A percentile compares a stretch with the other conserved stretches of the same genome.
phyloP scores from a whole-genome alignment of 1,139 yeast species.

The Debaryomyces psychrophilus region DNA sequence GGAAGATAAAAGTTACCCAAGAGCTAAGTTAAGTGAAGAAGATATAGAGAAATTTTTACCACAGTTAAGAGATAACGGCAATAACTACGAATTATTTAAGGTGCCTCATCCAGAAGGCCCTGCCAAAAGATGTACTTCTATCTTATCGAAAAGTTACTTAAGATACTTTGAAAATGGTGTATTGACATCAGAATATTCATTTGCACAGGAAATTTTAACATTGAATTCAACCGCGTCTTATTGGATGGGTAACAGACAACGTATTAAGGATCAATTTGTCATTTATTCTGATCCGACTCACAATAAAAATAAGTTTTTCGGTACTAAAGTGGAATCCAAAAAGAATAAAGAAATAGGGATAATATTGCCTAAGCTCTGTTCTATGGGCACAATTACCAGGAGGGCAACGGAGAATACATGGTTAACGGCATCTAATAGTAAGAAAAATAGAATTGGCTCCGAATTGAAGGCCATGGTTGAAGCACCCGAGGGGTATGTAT shows the following conservation, averaged over 20 bases:
- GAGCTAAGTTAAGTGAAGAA: conserved; percentile 38
- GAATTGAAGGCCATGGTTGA: conserved; percentile 84
- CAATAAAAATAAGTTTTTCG: conserved; percentile 30
- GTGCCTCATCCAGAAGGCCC: conserved; percentile 95
- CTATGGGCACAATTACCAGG: conserved; percentile 97
- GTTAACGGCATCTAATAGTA: conserved; percentile 96
- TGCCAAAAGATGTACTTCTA: conserved; percentile 68
- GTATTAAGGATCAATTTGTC: conserved; percentile 85
- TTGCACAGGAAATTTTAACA: conserved; percentile 76
- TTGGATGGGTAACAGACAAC: conserved; percentile 89
- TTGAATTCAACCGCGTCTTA: conserved; percentile 83
- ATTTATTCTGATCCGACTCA: conserved; percentile 46
- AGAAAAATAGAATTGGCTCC: conserved; percentile 82
- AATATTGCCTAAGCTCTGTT: conserved; percentile 78
- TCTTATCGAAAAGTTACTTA: conserved; percentile 77
- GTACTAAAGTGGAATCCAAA: conserved; percentile 26
- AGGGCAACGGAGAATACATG: conserved; percentile 97
- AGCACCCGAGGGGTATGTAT: conserved; percentile 88
- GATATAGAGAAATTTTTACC: conserved; percentile 25
- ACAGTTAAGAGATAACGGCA: conserved; percentile 28
- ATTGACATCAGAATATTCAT: conserved; percentile 68
- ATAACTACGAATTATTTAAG: conserved; percentile 52
- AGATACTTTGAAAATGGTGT: conserved; percentile 74
- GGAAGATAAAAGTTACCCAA: conserved; percentile 55
- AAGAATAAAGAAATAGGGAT: conserved; percentile 55